Percentiles rank a stretch among this genome's conserved stretches.
phyloP scores from a whole-genome alignment of 2,329 filamentous ascomycete species.

The Periconia sp. region DNA sequence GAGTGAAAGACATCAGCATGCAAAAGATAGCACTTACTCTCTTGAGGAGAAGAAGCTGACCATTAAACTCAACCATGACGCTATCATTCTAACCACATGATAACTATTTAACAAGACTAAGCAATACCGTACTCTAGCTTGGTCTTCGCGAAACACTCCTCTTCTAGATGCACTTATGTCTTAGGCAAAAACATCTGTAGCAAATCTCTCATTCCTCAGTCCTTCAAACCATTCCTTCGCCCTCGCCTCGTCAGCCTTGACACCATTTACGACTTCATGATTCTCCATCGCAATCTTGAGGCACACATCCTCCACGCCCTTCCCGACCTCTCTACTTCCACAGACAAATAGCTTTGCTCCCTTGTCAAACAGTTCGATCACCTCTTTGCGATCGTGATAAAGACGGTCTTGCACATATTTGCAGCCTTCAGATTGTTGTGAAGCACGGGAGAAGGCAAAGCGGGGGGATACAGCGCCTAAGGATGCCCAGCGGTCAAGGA shows the following conservation, averaged over 20 bases:
- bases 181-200: constrained; percentile 53
- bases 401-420: constrained; percentile 62
- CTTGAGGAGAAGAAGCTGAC: no score
- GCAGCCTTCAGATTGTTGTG: constrained; percentile 53
- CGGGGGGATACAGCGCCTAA: constrained; percentile 66
- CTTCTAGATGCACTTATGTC: no score
- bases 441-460: constrained; percentile 63
- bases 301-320: constrained; percentile 50
- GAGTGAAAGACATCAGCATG: no score
- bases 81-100: no score
- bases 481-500: constrained; percentile 65
- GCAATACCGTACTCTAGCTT: no score
- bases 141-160: no score
- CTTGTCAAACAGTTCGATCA: constrained; percentile 53
- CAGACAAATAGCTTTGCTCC: constrained; percentile 69
- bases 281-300: constrained; percentile 53
- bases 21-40: no score
- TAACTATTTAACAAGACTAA: no score
- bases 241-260: constrained; percentile 46
- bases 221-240: constrained; percentile 54
- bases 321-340: constrained; percentile 59
- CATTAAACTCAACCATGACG: no score
- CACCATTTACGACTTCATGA: constrained; percentile 45
- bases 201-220: constrained; percentile 54
- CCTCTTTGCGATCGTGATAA: constrained; percentile 53